Percentiles rank a stretch among this genome's conserved stretches.
Conservation (phyloP, 208 protist species). For the Leishmania aethiopica region DNA sequence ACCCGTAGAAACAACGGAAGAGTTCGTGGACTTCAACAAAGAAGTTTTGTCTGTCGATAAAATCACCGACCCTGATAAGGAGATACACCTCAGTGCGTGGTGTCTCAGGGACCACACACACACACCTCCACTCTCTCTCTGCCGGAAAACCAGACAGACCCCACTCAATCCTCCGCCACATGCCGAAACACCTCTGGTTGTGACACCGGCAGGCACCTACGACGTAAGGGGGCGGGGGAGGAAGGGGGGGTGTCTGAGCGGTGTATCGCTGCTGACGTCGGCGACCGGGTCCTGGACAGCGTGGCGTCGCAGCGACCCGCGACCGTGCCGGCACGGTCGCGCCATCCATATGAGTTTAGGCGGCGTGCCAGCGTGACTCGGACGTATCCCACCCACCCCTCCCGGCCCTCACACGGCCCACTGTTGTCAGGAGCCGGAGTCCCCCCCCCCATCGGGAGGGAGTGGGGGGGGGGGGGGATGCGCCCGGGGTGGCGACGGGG, state of each 20-base stretch:
- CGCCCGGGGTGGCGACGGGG: not conserved
- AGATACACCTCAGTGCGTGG: not conserved
- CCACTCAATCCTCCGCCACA: not conserved
- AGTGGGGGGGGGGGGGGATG: not conserved
- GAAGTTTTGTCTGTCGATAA: not conserved
- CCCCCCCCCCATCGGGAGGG: not conserved
- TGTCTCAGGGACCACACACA: too few species aligned
- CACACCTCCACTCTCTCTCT: not conserved
- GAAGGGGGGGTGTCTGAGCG: not conserved
- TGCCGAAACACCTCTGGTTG: too few species aligned
- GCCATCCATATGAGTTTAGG: not conserved
- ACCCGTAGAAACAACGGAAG: not conserved
- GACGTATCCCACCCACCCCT: not conserved
- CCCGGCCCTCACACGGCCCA: not conserved
- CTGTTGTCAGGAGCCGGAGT: not conserved
- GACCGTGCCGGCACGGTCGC: not conserved
- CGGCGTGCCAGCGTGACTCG: not conserved
- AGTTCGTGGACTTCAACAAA: not conserved
- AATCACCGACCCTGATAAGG: not conserved
- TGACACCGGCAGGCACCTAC: not conserved
- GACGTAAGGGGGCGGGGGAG: not conserved
- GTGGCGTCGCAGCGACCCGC: not conserved
- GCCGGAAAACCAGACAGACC: not conserved
- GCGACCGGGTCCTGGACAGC: not conserved
- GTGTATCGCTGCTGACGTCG: not conserved